phyloP scores from a whole-genome alignment of 108 stramenopile genomes.

The Nannochloropsis oceanica region DNA sequence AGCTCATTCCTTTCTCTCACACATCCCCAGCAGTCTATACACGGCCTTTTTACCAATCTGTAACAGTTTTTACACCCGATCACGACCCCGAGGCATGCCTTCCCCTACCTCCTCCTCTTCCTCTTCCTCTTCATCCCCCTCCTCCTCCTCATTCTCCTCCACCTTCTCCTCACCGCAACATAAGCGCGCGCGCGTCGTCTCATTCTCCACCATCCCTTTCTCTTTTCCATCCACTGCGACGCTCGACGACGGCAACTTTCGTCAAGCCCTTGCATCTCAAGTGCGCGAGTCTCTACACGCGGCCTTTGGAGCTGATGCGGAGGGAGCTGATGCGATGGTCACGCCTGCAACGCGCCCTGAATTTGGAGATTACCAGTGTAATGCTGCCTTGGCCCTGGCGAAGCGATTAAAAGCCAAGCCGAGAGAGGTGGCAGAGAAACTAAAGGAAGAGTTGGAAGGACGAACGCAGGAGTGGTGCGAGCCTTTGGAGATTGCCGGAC shows the following conservation, averaged over 20 bases:
- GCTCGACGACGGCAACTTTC: background rate
- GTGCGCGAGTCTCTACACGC: slow-evolving; percentile 13
- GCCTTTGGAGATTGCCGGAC: slow-evolving; percentile 27
- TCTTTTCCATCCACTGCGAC: background rate
- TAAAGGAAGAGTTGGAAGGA: slow-evolving; percentile 6
- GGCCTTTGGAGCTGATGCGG: slow-evolving; percentile 18
- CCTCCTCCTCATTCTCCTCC: background rate
- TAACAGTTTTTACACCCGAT: too few relatives aligned
- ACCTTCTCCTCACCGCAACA: too few relatives aligned
- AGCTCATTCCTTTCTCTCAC: too few relatives aligned
- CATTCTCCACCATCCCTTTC: background rate
- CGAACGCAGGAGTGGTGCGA: background rate
- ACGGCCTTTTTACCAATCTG: too few relatives aligned
- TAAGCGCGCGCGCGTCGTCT: background rate
- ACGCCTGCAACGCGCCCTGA: slow-evolving; percentile 29
- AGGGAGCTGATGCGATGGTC: slow-evolving; percentile 13
- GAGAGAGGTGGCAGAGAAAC: slow-evolving; percentile 23
- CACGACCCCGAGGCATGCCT: too few relatives aligned
- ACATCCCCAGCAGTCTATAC: too few relatives aligned
- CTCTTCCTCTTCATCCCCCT: background rate
- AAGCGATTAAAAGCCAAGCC: slow-evolving; percentile 30
- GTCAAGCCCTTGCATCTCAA: background rate
- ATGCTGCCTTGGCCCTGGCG: slow-evolving; percentile 33
- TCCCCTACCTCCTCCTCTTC: background rate
- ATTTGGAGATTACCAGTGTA: slow-evolving; percentile 42